These are phyloP conservation scores for Beauveria sp. DNA, from an alignment of 2,329 filamentous ascomycete species.

Conservation along the genomic window DNA sequence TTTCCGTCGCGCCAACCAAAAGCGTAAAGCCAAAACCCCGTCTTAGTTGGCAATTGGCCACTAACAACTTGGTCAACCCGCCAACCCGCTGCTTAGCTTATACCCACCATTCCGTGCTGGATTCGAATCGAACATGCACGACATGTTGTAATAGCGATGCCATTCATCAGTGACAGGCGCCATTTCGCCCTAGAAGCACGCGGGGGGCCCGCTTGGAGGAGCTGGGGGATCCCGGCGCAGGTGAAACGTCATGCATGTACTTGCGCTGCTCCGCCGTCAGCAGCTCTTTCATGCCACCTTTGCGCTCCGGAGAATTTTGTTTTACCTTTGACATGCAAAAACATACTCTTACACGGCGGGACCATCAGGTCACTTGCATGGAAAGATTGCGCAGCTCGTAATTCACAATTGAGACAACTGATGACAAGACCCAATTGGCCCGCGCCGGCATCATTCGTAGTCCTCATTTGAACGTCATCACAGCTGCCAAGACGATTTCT, in stretches of 20 bases:
- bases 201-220: neutral
- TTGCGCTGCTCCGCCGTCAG: neutral
- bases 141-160: no score
- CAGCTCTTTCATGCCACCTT: neutral
- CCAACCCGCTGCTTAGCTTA: neutral
- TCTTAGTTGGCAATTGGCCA: neutral
- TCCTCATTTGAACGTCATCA: neutral
- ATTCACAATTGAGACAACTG: neutral
- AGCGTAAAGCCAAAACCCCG: neutral
- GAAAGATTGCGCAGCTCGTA: neutral
- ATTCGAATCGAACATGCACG: no score
- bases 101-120: no score
- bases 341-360: no score
- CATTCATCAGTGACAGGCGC: no score
- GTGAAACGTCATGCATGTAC: slow-evolving; percentile 3
- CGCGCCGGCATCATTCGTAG: neutral
- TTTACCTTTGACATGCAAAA: no score
- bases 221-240: neutral
- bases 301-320: no score
- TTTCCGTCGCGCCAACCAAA: neutral
- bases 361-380: neutral
- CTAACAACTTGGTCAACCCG: neutral
- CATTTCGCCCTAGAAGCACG: neutral
- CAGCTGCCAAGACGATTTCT: neutral
- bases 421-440: neutral